A percentile compares a stretch with the other conserved stretches of the same genome.
These are phyloP conservation scores for Candida qinlingensis DNA, from an alignment of 805 yeast species.

Conservation along the genomic window DNA sequence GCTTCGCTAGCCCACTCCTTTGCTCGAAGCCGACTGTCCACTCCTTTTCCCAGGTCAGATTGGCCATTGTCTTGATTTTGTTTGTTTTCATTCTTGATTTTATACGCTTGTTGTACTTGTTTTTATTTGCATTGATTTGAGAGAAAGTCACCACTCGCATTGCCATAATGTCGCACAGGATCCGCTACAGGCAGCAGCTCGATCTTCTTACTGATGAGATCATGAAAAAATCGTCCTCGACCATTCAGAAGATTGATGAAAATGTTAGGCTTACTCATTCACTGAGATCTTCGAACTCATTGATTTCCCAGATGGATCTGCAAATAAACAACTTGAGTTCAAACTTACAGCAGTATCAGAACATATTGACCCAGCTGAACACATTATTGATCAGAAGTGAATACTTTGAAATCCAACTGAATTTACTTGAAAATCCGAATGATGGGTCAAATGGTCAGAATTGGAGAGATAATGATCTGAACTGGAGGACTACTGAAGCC, in stretches of 20 bases:
- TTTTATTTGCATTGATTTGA: background rate
- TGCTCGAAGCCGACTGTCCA: no score
- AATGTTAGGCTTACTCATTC: conserved; percentile 19
- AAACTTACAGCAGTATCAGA: conserved; percentile 25
- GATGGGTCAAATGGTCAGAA: conserved; percentile 13
- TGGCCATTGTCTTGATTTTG: no score
- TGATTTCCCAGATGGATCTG: conserved; percentile 18
- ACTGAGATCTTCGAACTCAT: conserved; percentile 14
- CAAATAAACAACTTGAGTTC: conserved; percentile 16
- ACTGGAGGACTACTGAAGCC: conserved; percentile 41
- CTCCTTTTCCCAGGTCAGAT: no score
- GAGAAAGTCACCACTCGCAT: background rate
- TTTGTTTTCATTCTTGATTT: background rate
- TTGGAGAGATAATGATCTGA: conserved; percentile 31
- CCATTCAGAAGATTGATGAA: conserved; percentile 21
- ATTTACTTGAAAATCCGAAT: conserved; percentile 22
- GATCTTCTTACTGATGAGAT: conserved; percentile 19
- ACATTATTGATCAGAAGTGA: conserved; percentile 25
- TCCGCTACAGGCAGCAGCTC: conserved; percentile 13
- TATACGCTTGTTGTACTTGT: background rate
- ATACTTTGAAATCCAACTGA: conserved; percentile 27
- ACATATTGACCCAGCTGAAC: conserved; percentile 24
- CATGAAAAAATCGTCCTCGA: conserved; percentile 14
- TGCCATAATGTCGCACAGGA: background rate
- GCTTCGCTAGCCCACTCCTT: no score